Conservation (phyloP, 129 eudicot genomes). For the Ambrosia trifida region DNA sequence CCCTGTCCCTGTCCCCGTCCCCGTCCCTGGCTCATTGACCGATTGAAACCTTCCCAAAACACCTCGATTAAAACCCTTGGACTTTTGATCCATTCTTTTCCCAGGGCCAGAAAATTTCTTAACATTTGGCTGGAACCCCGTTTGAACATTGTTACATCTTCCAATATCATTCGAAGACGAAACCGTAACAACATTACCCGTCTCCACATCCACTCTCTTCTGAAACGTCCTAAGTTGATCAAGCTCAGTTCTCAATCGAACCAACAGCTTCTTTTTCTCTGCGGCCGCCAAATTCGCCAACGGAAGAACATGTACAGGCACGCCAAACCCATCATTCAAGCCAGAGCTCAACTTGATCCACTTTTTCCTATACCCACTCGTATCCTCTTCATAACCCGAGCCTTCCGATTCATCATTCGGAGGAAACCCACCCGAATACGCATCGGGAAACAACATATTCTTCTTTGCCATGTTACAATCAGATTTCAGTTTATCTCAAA, state of each 20-base stretch:
- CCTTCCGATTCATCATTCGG: constrained; percentile 61
- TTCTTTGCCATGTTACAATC: constrained; percentile 53
- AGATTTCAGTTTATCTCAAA: constrained; percentile 15
- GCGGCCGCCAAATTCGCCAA: constrained; percentile 47
- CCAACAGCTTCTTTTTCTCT: constrained; percentile 45
- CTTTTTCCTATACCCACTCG: constrained; percentile 47
- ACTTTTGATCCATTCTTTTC: constrained; percentile 41
- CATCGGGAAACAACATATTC: constrained; percentile 57
- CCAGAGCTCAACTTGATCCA: constrained; percentile 57
- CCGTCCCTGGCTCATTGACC: constrained; percentile 13
- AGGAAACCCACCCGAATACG: constrained; percentile 49
- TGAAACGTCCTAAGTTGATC: constrained; percentile 49
- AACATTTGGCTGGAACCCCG: constrained; percentile 22
- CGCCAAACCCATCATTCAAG: constrained; percentile 54
- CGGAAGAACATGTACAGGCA: constrained; percentile 51
- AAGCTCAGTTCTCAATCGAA: constrained; percentile 59
- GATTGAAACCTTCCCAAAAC: constrained; percentile 61
- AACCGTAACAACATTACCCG: constrained; percentile 37
- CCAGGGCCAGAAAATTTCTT: constrained; percentile 42
- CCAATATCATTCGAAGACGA: constrained; percentile 48
- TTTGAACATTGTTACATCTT: constrained; percentile 35
- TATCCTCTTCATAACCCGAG: constrained; percentile 52
- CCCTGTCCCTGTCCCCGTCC: too few relatives aligned
- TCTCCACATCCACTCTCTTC: constrained; percentile 42
- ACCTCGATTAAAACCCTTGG: constrained; percentile 46